Percentiles rank a stretch among this genome's conserved stretches.
Conservation (phyloP, 2,329 filamentous ascomycete genomes). For the Penicillium sclerotiorum region DNA sequence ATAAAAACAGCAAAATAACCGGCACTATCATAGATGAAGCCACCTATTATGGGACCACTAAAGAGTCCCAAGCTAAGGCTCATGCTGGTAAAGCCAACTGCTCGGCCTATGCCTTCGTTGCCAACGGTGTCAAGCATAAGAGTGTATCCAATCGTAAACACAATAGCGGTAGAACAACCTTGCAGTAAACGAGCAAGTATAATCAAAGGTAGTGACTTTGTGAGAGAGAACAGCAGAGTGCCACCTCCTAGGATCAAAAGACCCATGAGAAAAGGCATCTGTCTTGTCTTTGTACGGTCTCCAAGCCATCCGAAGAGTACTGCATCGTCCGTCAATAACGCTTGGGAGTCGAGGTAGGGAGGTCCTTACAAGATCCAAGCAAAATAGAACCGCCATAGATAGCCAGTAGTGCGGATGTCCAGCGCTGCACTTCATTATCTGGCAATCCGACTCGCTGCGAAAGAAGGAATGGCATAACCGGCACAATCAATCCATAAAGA, state of each 20-base stretch:
- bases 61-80: constrained; percentile 65
- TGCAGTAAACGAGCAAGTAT: constrained; percentile 67
- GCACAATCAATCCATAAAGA: constrained; percentile 24
- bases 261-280: constrained; percentile 10
- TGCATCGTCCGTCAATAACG: not conserved
- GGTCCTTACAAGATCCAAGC: not conserved
- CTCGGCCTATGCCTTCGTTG: constrained; percentile 10
- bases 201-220: constrained; percentile 60
- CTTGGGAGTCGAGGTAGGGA: not conserved
- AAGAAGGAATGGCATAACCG: constrained; percentile 23
- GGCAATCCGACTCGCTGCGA: constrained; percentile 9
- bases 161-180: constrained; percentile 66
- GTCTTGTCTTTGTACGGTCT: not conserved
- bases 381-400: constrained; percentile 15
- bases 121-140: constrained; percentile 59
- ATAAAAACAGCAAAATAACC: constrained; percentile 15
- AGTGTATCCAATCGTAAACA: constrained; percentile 71
- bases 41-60: constrained; percentile 66
- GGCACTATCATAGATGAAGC: constrained; percentile 62
- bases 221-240: constrained; percentile 66
- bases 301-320: not conserved
- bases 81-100: constrained; percentile 59
- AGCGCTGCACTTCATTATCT: constrained; percentile 16
- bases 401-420: constrained; percentile 22
- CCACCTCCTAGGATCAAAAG: constrained; percentile 33